Conservation (phyloP, 2,329 filamentous ascomycete species). For the Tolypocladium cylindrosporum region DNA sequence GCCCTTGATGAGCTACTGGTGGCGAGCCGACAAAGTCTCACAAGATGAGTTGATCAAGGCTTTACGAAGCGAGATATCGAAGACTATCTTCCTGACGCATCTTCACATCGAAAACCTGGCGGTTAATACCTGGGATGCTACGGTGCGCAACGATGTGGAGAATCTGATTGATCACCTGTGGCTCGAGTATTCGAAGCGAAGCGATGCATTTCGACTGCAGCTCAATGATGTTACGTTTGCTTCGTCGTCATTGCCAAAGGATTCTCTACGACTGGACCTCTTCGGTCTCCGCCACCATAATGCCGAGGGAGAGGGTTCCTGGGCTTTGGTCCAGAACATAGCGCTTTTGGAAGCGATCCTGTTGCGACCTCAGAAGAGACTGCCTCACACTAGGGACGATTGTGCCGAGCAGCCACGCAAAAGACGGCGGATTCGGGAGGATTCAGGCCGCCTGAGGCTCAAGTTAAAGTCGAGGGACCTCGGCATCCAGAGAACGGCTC, state of each 20-base stretch:
- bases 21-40: constrained; percentile 59
- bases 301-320: constrained; percentile 45
- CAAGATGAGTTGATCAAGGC: constrained; percentile 50
- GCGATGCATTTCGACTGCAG: constrained; percentile 62
- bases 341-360: constrained; percentile 45
- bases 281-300: constrained; percentile 47
- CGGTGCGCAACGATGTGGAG: constrained; percentile 41
- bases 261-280: constrained; percentile 35
- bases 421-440: constrained; percentile 32
- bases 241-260: constrained; percentile 28
- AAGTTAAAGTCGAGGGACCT: constrained; percentile 35
- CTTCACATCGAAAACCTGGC: constrained; percentile 52
- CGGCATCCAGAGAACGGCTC: constrained; percentile 36
- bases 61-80: constrained; percentile 69
- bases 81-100: constrained; percentile 56
- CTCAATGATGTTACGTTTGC: constrained; percentile 64
- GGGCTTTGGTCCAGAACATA: constrained; percentile 49
- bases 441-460: constrained; percentile 35
- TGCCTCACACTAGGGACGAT: constrained; percentile 13
- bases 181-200: constrained; percentile 64
- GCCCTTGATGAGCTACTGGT: constrained; percentile 64
- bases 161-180: constrained; percentile 63
- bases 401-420: constrained; percentile 41
- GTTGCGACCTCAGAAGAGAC: constrained; percentile 14
- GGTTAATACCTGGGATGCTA: constrained; percentile 27